Evolutionary conservation across 257 asterid genomes (phyloP).

Genomic region (Przewalskia tangutica): DNA sequence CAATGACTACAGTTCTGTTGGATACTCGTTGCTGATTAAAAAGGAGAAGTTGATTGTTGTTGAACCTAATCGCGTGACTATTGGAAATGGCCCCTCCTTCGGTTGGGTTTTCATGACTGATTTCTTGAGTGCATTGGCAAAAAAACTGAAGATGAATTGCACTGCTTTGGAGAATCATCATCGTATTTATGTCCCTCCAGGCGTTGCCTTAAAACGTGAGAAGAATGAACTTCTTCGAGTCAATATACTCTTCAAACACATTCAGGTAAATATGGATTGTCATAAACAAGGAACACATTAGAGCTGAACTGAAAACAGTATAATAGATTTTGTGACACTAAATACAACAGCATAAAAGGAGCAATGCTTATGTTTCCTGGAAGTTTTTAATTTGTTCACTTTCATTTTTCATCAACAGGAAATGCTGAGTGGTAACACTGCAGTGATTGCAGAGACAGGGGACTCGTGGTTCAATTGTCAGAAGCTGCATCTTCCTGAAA

Average conservation of each 20-base stretch:
- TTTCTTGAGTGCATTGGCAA: slow-evolving; percentile 17
- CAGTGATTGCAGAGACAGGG: slow-evolving; percentile 20
- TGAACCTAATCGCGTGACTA: slow-evolving; percentile 21
- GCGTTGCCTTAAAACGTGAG: slow-evolving; percentile 14
- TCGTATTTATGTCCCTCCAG: slow-evolving; percentile 25
- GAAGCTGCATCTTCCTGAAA: slow-evolving; percentile 23
- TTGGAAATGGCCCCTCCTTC: slow-evolving; percentile 25
- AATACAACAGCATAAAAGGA: not conserved
- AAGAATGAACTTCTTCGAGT: slow-evolving; percentile 22
- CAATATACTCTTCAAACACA: slow-evolving; percentile 24
- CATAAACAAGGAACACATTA: not conserved
- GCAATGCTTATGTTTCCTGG: not conserved
- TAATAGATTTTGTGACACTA: not conserved
- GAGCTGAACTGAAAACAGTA: not conserved
- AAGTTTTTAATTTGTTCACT: not conserved
- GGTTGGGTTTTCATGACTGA: slow-evolving; percentile 30
- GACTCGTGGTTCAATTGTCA: slow-evolving; percentile 20
- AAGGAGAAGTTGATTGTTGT: slow-evolving; percentile 20
- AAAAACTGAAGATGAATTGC: slow-evolving; percentile 16
- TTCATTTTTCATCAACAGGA: slow-evolving; percentile 6
- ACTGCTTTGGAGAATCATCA: slow-evolving; percentile 23
- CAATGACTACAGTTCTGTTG: slow-evolving; percentile 29
- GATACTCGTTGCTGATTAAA: slow-evolving; percentile 25
- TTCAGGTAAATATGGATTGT: slow-evolving; percentile 13
- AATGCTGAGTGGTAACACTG: slow-evolving; percentile 18